Evolutionary conservation across 352 stramenopile genomes (phyloP), one percentile per base, ranked within the genome.

Genomic region (Globisporangium canariense): DNA sequence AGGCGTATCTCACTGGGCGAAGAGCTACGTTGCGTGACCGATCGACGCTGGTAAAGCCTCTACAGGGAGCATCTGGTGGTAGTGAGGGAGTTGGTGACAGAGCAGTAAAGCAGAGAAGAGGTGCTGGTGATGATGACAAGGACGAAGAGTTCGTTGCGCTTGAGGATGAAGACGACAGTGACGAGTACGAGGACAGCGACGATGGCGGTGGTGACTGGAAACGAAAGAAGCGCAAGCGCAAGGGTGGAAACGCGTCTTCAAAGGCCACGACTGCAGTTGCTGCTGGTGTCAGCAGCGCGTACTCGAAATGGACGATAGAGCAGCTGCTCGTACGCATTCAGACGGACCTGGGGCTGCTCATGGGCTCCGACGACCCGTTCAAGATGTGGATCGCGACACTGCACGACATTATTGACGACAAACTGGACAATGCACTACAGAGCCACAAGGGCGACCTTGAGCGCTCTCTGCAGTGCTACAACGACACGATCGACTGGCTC

Each of bases 221-320:
- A n/a, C 38, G 51, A 28, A 59, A 53, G 28, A 60, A 59, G 30
- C 50, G 60, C 38, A 60, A 59, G 11, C 60, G 50, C 8, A 8
- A 6, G 3, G 8, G 22, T 3, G 22, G 25, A 7, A 2, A n/a
- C 7, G 36, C n/a, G 3, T n/a, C 5, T 9, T 47, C 58, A 3
- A 57, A 43, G 34, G 36, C 25, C 0, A 25, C 8, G n/a, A 13
- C 16, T 13, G 0, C 54, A 50, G 20, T 16, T 22, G 62, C 43
- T 18, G 36, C 38, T 20, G 62, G 28, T 5, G 45, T 49, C 4
- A 50, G 55, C 4, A 64, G 51, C 1, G n/a, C 47, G 18, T 88
- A 81, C 57, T 53, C 70, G 8, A 70, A 81, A 20, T 88, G 76
- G 78, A 83, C 76, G 3, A 81, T 88, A 38, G 61, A 69, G 9